A percentile compares a stretch with the other conserved stretches of the same genome.
Evolutionary conservation across 1,284 basidiomycete species (phyloP).

Genomic region (Sporisorium exsertum): DNA sequence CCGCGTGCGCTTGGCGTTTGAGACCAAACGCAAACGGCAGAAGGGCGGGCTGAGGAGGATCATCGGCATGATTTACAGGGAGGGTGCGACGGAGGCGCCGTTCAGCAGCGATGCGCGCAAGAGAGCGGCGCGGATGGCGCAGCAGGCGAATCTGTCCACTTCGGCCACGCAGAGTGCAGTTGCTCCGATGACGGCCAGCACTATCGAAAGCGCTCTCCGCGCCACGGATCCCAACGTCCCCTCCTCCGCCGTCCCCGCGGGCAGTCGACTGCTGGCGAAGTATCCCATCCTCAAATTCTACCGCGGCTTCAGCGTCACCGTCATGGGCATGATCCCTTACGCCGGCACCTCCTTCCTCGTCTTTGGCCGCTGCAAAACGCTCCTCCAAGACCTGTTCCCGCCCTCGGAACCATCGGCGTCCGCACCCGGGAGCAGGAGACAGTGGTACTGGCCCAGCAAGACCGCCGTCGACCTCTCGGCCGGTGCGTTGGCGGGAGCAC

Average conservation of each 20-base stretch:
- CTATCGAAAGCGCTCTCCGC: constrained; percentile 30
- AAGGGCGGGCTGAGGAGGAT: constrained; percentile 56
- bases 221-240: constrained; percentile 43
- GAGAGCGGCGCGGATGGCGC: constrained; percentile 73
- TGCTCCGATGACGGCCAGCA: constrained; percentile 23
- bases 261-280: constrained; percentile 44
- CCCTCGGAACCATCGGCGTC: constrained; percentile 36
- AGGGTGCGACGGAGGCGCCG: constrained; percentile 64
- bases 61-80: constrained; percentile 63
- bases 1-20: constrained; percentile 92
- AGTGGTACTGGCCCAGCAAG: constrained; percentile 61
- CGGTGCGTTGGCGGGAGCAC: constrained; percentile 89
- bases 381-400: constrained; percentile 57
- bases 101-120: constrained; percentile 61
- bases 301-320: constrained; percentile 79
- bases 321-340: constrained; percentile 85
- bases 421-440: constrained; percentile 20
- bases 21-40: constrained; percentile 74
- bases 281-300: constrained; percentile 82
- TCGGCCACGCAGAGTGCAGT: constrained; percentile 34
- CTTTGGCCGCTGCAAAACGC: constrained; percentile 65
- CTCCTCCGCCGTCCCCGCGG: constrained; percentile 25
- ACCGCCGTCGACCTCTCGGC: constrained; percentile 76
- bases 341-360: constrained; percentile 92
- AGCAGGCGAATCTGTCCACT: constrained; percentile 47